phyloP scores from a whole-genome alignment of 345 rosid species.

The Aethionema arabicum region DNA sequence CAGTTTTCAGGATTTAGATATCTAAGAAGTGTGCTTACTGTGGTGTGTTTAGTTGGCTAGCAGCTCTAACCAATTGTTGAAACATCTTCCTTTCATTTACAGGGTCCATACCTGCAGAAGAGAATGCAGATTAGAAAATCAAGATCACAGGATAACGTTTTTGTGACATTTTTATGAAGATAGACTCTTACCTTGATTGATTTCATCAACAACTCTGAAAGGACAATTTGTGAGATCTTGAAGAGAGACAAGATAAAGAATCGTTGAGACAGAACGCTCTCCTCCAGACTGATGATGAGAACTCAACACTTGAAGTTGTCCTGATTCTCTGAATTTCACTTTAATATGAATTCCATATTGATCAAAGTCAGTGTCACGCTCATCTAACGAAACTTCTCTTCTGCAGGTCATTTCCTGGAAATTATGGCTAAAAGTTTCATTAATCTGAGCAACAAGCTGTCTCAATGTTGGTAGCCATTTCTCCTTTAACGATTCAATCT shows the following conservation, averaged over 20 bases:
- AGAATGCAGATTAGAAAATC: constrained; percentile 4
- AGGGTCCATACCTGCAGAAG: constrained; percentile 85
- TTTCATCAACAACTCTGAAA: constrained; percentile 96
- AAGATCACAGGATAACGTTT: neutral
- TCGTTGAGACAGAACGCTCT: constrained; percentile 94
- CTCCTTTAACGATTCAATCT: constrained; percentile 69
- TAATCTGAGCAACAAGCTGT: constrained; percentile 73
- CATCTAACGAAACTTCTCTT: constrained; percentile 91
- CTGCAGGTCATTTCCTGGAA: constrained; percentile 98
- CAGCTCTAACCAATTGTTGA: constrained; percentile 94
- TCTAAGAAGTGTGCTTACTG: constrained; percentile 48
- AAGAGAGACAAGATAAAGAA: constrained; percentile 94
- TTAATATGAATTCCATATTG: constrained; percentile 80
- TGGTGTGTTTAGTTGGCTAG: constrained; percentile 90
- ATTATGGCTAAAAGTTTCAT: constrained; percentile 83
- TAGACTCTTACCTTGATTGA: constrained; percentile 70
- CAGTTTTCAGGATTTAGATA: constrained; percentile 7
- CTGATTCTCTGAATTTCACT: constrained; percentile 93
- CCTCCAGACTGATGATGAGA: constrained; percentile 99
- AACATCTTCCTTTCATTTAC: constrained; percentile 96
- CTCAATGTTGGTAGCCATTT: constrained; percentile 91
- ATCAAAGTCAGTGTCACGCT: constrained; percentile 78
- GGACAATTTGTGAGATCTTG: constrained; percentile 98
- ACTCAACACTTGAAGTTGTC: constrained; percentile 85
- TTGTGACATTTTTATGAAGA: neutral